Base-by-base conservation (phyloP, 768 basidiomycete genomes). In the Mycena vulgaris region DNA sequence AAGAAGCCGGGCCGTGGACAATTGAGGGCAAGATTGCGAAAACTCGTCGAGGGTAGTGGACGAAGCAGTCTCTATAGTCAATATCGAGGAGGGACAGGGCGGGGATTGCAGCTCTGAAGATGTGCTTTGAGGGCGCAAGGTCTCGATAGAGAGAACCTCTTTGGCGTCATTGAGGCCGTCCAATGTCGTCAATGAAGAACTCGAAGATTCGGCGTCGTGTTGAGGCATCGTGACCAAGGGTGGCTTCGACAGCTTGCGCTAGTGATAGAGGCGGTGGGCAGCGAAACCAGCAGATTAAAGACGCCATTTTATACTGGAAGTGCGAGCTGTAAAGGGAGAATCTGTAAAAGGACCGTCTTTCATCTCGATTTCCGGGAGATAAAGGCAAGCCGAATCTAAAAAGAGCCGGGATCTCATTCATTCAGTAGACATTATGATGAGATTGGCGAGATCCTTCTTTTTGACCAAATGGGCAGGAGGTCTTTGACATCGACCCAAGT, bases 1-100 rank as follows among this genome's bases (percentile, higher is more conserved):
- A 57, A 92, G 82, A 62, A 93, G 86, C 31, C 87, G 88, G 28
- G 84, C 66, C 1, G 88, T 89, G 5, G 93, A 91, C 48, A 91
- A 79, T 47, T 80, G 63, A 64, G 74, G 69, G 67, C 59, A 63
- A 16, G 69, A 30, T 42, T 70, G 23, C 70, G 72, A 68, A 70
- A 67, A 56, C 25, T 74, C 74, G 56, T 80, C 79, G 37, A 81
- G 67, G 27, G 77, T 80, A 1, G 77, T 69, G 28, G 80, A 80
- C 37, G 84, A 79, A 19, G 76, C 64, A 45, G 82, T 79, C 14
- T 74, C 66, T 51, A 79, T 68, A 64, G 79, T 80, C 28, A 74
- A 66, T 51, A 69, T 71, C 30, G 78, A 78, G 28, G 80, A 81
- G 51, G 72, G 58, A 52, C 69, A 66, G 59, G 49, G 70, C 14